Percentiles rank a stretch among this genome's conserved stretches.
Conservation (phyloP, 2,329 filamentous ascomycete species). For the Colletotrichum graminicola region DNA sequence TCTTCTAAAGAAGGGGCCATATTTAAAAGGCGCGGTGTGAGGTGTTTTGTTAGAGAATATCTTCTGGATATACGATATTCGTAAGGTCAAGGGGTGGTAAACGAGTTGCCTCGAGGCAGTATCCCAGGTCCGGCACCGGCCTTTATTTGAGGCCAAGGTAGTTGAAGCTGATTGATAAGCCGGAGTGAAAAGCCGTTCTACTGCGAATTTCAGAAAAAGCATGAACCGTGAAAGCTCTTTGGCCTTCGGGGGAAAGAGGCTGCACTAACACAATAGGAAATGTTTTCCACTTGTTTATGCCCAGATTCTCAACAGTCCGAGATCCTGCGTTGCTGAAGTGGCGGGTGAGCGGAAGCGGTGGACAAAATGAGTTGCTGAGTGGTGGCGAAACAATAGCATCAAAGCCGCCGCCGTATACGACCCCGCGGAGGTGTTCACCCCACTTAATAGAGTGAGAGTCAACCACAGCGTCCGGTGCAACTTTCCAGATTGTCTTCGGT, state of each 20-base stretch:
- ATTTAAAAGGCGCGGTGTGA: conserved; percentile 35
- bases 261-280: neutral
- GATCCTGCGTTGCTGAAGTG: neutral
- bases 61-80: neutral
- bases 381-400: conserved; percentile 23
- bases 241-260: too few relatives aligned
- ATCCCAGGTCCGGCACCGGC: conserved; percentile 29
- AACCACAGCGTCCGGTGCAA: neutral
- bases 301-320: neutral
- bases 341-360: neutral
- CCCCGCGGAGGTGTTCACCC: conserved; percentile 6
- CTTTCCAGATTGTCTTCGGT: neutral
- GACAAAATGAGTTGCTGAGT: conserved; percentile 31
- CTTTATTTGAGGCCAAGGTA: conserved; percentile 15
- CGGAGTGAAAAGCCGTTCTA: conserved; percentile 8
- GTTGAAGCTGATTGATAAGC: conserved; percentile 41
- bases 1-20: conserved; percentile 90
- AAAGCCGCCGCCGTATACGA: neutral
- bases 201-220: conserved; percentile 3
- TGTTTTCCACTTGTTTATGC: too few relatives aligned
- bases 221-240: neutral
- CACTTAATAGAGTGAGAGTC: conserved; percentile 39
- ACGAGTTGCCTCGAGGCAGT: neutral
- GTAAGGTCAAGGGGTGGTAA: neutral
- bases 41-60: neutral